phyloP scores from a whole-genome alignment of 2,329 filamentous ascomycete species.

The Parascedosporium putredinis region DNA sequence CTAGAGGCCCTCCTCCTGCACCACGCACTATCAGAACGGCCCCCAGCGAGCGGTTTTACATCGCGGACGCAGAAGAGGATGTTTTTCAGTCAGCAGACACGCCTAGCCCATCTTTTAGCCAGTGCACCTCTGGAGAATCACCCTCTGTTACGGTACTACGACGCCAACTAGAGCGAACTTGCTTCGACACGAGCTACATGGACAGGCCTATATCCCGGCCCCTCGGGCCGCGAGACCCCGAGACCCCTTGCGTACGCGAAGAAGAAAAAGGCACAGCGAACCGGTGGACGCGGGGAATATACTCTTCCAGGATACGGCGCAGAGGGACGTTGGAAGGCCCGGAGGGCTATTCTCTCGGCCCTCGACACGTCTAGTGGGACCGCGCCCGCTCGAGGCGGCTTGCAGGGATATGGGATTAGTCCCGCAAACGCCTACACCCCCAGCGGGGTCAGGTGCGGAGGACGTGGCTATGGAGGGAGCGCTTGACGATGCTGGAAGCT shows the following conservation, averaged over 20 bases:
- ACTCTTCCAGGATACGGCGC: background rate
- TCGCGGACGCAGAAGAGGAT: background rate
- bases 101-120: background rate
- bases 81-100: background rate
- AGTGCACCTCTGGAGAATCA: background rate
- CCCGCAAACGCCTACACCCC: too few relatives aligned
- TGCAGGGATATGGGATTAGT: too few relatives aligned
- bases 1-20: background rate
- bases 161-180: background rate
- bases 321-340: background rate
- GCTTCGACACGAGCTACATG: slow-evolving; percentile 1
- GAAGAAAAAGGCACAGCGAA: background rate
- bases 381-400: background rate
- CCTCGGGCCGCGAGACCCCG: background rate
- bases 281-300: background rate
- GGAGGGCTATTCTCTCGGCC: background rate
- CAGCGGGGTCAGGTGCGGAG: too few relatives aligned
- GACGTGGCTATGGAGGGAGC: background rate
- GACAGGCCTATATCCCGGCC: background rate
- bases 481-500: too few relatives aligned
- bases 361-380: background rate
- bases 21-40: background rate
- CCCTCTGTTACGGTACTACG: background rate
- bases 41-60: background rate
- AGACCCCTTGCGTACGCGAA: background rate